Percentiles rank a stretch among this genome's conserved stretches.
Conservation (phyloP, 129 eudicot species). For the Saposhnikovia divaricata region DNA sequence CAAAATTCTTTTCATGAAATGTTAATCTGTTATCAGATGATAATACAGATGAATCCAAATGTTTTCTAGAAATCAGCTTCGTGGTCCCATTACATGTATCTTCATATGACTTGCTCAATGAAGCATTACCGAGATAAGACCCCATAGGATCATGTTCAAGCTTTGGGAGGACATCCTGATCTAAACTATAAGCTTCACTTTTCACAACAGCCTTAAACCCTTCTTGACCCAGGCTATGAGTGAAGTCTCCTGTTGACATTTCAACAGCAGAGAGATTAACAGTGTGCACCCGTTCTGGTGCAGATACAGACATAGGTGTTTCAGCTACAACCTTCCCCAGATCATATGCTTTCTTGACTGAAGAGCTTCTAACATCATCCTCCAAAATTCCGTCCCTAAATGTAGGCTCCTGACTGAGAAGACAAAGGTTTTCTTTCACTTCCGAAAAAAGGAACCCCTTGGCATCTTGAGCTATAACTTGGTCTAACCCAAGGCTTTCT, state of each 20-base stretch:
- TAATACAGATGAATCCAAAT: constrained; percentile 9
- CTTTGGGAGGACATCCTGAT: constrained; percentile 12
- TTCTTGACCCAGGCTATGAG: constrained; percentile 6
- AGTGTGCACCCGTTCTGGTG: constrained; percentile 8
- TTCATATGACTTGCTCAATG: constrained; percentile 3
- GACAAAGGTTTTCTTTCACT: constrained; percentile 7
- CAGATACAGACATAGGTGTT: constrained; percentile 9
- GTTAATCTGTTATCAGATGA: background rate
- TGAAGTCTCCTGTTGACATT: constrained; percentile 9
- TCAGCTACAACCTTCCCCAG: constrained; percentile 22
- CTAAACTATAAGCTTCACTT: constrained; percentile 11
- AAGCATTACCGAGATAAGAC: background rate
- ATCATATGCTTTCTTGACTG: constrained; percentile 18
- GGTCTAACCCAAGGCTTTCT: constrained; percentile 10
- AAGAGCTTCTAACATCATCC: constrained; percentile 10
- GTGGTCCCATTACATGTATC: constrained; percentile 3
- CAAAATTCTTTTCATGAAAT: constrained; percentile 12
- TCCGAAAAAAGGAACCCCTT: constrained; percentile 1
- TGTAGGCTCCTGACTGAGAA: constrained; percentile 15
- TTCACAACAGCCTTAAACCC: constrained; percentile 9
- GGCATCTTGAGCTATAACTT: constrained; percentile 4
- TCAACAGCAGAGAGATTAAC: constrained; percentile 4
- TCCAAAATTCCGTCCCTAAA: background rate
- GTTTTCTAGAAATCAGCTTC: constrained; percentile 1
- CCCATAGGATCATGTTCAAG: background rate